A percentile compares a stretch with the other conserved stretches of the same genome.
These are phyloP conservation scores for Colletotrichum truncatum DNA, from an alignment of 2,329 filamentous ascomycete species.

Conservation along the genomic window DNA sequence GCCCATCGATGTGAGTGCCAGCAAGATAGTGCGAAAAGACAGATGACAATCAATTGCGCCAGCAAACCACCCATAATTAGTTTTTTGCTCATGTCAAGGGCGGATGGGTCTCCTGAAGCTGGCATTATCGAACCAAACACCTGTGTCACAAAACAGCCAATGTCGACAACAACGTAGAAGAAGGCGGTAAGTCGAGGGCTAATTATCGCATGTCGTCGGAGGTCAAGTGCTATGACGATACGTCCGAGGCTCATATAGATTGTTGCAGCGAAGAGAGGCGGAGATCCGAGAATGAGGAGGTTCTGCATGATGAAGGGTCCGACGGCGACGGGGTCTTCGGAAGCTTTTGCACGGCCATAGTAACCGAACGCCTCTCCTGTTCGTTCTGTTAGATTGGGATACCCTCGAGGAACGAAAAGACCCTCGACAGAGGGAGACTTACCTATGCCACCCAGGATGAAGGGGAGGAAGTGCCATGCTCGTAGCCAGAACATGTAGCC, in stretches of 20 bases:
- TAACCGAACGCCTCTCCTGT: slow-evolving; percentile 28
- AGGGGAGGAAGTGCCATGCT: slow-evolving; percentile 8
- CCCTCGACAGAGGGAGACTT: background rate
- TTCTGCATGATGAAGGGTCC: slow-evolving; percentile 47
- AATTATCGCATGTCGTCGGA: slow-evolving; percentile 47
- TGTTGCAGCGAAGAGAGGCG: slow-evolving; percentile 49
- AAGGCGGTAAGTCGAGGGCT: slow-evolving; percentile 49
- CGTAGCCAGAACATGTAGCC: slow-evolving; percentile 10
- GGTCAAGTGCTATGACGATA: slow-evolving; percentile 42
- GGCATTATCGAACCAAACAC: slow-evolving; percentile 42
- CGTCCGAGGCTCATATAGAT: slow-evolving; percentile 52
- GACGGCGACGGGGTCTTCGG: background rate
- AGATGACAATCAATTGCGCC: slow-evolving; percentile 60
- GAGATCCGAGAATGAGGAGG: slow-evolving; percentile 47
- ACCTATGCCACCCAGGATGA: slow-evolving; percentile 14
- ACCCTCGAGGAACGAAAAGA: background rate
- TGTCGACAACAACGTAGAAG: slow-evolving; percentile 57
- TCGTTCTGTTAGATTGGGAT: background rate
- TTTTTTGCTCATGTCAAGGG: slow-evolving; percentile 29
- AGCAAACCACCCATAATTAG: slow-evolving; percentile 48
- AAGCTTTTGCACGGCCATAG: slow-evolving; percentile 15
- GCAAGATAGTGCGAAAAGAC: slow-evolving; percentile 47
- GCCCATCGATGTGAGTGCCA: slow-evolving; percentile 6
- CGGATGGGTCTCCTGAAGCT: slow-evolving; percentile 29
- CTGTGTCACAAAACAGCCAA: slow-evolving; percentile 53